Conservation (phyloP, 768 basidiomycete genomes). For the Tulasnella sp. region DNA sequence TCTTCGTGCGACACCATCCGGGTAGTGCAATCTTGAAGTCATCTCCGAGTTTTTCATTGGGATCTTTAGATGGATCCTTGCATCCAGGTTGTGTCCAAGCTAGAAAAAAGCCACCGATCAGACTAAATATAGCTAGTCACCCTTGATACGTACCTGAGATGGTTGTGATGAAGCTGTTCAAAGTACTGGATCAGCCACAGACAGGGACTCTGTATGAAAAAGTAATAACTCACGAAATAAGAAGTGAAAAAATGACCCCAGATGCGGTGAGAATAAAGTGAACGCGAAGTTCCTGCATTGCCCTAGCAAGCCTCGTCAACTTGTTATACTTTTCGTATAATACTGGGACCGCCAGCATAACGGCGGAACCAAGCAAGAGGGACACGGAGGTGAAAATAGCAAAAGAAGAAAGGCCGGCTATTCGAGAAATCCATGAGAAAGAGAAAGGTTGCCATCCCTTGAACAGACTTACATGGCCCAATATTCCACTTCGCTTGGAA, state of each 20-base stretch:
- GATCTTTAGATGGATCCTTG: constrained; percentile 72
- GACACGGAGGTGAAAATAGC: constrained; percentile 66
- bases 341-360: constrained; percentile 67
- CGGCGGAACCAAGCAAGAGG: constrained; percentile 57
- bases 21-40: constrained; percentile 50
- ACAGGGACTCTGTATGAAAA: background rate
- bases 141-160: constrained; percentile 17
- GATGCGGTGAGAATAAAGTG: constrained; percentile 67
- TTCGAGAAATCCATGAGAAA: too few relatives aligned
- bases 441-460: too few relatives aligned
- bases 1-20: constrained; percentile 87
- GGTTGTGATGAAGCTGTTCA: constrained; percentile 21
- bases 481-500: constrained; percentile 80
- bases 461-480: constrained; percentile 61
- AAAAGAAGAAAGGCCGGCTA: constrained; percentile 80
- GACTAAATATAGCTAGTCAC: constrained; percentile 32
- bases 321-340: constrained; percentile 79
- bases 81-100: constrained; percentile 86
- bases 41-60: constrained; percentile 53
- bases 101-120: constrained; percentile 27
- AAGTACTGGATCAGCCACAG: background rate
- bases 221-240: constrained; percentile 32
- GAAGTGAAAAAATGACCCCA: constrained; percentile 50
- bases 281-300: constrained; percentile 70
- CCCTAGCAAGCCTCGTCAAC: constrained; percentile 59